Conservation (phyloP, 495 filamentous ascomycete genomes). For the Penicillium psychrofluorescens region DNA sequence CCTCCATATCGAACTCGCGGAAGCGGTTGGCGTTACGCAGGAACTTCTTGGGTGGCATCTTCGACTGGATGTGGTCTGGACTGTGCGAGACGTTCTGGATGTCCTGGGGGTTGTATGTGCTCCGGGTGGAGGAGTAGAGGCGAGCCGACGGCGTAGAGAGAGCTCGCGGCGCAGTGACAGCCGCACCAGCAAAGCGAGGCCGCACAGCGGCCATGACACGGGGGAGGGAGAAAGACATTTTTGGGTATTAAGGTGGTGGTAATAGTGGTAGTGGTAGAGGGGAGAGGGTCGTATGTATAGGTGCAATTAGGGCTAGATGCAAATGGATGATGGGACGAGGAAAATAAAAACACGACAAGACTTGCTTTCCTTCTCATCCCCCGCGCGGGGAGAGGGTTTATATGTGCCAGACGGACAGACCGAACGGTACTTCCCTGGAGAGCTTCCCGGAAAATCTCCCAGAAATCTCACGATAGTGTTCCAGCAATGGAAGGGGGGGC, state of each 20-base stretch:
- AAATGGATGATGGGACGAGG: neutral
- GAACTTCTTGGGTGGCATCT: conserved; percentile 16
- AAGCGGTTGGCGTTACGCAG: conserved; percentile 23
- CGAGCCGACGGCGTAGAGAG: conserved; percentile 4
- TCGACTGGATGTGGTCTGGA: conserved; percentile 28
- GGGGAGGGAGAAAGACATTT: conserved; percentile 10
- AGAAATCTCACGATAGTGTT: too few species aligned
- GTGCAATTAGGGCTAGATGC: neutral
- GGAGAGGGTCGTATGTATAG: neutral
- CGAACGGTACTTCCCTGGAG: conserved; percentile 12
- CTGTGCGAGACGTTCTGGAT: conserved; percentile 12
- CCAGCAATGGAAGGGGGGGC: too few species aligned
- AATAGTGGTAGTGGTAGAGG: neutral
- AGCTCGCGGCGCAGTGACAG: conserved; percentile 2
- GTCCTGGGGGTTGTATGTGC: conserved; percentile 8
- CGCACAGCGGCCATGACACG: conserved; percentile 8
- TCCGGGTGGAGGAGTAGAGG: conserved; percentile 11
- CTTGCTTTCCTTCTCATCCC: neutral
- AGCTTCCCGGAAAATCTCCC: conserved; percentile 11
- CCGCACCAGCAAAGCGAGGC: conserved; percentile 6
- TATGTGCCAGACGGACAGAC: conserved; percentile 4
- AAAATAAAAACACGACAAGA: conserved; percentile 1
- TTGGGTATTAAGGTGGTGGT: neutral
- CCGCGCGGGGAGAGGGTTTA: conserved; percentile 1
- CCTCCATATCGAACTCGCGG: conserved; percentile 48